Conservation (phyloP, 2,329 filamentous ascomycete genomes). For the Neofusicoccum umdonicola region DNA sequence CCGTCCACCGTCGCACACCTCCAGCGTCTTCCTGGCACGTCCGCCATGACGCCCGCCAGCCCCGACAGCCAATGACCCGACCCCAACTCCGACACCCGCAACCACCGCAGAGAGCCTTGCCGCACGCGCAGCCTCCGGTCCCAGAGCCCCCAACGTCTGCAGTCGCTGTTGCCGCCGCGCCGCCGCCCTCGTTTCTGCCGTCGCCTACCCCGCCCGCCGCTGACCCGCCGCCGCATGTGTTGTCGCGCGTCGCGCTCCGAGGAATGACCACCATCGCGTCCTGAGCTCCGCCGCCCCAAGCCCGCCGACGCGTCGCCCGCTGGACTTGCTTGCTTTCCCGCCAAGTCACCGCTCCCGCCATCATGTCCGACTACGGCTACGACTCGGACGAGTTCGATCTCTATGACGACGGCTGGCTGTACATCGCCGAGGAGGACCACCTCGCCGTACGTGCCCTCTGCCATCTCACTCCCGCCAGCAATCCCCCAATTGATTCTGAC, state of each 20-base stretch:
- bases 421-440: slow-evolving; percentile 45
- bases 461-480: not conserved
- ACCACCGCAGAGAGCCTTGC: not conserved
- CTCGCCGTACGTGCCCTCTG: slow-evolving; percentile 31
- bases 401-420: slow-evolving; percentile 43
- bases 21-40: not conserved
- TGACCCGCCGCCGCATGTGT: not conserved
- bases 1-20: not conserved
- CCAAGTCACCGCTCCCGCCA: slow-evolving; percentile 18
- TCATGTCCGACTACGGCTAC: slow-evolving; percentile 44
- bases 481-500: slow-evolving; percentile 13
- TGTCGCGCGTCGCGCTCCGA: slow-evolving; percentile 5
- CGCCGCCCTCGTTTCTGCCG: not conserved
- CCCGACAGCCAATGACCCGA: not conserved
- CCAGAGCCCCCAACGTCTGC: not conserved
- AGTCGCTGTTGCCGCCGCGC: not conserved
- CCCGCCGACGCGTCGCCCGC: not conserved
- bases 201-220: not conserved
- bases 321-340: not conserved
- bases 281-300: not conserved
- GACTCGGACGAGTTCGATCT: slow-evolving; percentile 38
- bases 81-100: not conserved
- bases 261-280: slow-evolving; percentile 3
- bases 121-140: not conserved
- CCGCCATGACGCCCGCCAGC: not conserved